Conservation (phyloP, 2,329 filamentous ascomycete species). For the Penicillium sp. region DNA sequence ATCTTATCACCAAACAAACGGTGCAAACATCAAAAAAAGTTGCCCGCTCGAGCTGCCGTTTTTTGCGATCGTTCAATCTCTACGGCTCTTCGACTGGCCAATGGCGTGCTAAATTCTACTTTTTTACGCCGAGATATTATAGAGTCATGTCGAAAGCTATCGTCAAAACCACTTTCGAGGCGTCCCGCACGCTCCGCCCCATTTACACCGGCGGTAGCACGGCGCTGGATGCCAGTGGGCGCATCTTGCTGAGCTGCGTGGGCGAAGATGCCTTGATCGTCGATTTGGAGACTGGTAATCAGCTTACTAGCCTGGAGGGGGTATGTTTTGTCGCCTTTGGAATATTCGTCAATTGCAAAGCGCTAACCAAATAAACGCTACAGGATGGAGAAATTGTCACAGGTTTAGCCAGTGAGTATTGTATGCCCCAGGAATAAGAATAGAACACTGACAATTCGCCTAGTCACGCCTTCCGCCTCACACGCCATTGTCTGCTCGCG, state of each 20-base stretch:
- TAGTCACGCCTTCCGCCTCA: slow-evolving; percentile 82
- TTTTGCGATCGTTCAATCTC: slow-evolving; percentile 20
- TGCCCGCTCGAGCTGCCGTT: slow-evolving; percentile 25
- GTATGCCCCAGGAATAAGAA: neutral
- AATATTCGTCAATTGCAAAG: slow-evolving; percentile 7
- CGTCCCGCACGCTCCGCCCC: slow-evolving; percentile 77
- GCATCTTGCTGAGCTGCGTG: slow-evolving; percentile 82
- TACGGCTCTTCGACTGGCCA: slow-evolving; percentile 18
- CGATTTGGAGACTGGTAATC: slow-evolving; percentile 76
- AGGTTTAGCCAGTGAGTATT: slow-evolving; percentile 44
- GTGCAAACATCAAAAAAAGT: slow-evolving; percentile 42
- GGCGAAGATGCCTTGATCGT: slow-evolving; percentile 89
- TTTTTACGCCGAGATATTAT: slow-evolving; percentile 16
- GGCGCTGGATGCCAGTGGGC: slow-evolving; percentile 75
- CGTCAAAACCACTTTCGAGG: slow-evolving; percentile 85
- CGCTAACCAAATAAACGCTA: slow-evolving; percentile 16
- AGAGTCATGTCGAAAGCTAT: slow-evolving; percentile 52
- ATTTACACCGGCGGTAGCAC: slow-evolving; percentile 92
- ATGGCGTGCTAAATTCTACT: slow-evolving; percentile 17
- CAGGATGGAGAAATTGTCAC: slow-evolving; percentile 64
- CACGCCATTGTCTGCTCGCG: slow-evolving; percentile 90
- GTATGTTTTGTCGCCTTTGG: slow-evolving; percentile 51
- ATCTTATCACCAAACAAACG: slow-evolving; percentile 36
- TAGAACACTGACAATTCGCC: slow-evolving; percentile 13
- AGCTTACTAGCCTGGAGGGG: slow-evolving; percentile 83